Percentiles rank a stretch among this genome's conserved stretches.
These are phyloP conservation scores for Metschnikowia similis DNA, from an alignment of 805 yeast species.

Conservation along the genomic window DNA sequence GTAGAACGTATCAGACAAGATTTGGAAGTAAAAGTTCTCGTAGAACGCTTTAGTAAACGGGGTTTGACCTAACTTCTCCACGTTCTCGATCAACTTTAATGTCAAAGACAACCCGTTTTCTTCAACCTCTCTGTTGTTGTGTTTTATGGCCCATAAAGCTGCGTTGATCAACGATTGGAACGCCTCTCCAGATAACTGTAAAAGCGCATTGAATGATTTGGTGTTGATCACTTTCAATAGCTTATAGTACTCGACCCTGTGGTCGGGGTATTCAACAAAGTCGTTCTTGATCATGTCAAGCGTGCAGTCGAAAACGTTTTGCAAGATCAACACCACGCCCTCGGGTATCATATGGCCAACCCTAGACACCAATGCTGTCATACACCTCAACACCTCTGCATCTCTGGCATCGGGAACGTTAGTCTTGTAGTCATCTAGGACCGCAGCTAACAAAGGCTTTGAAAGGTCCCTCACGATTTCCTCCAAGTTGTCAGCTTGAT, in stretches of 20 bases:
- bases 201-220: conserved; percentile 79
- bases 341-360: conserved; percentile 87
- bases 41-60: conserved; percentile 83
- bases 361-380: conserved; percentile 82
- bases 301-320: conserved; percentile 90
- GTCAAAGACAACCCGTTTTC: conserved; percentile 84
- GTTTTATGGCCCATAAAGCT: conserved; percentile 97
- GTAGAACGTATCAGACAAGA: conserved; percentile 85
- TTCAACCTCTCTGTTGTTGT: conserved; percentile 95
- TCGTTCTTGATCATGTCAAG: conserved; percentile 93
- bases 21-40: conserved; percentile 82
- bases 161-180: conserved; percentile 90
- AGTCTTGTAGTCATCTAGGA: conserved; percentile 80
- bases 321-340: conserved; percentile 81
- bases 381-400: conserved; percentile 93
- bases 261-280: conserved; percentile 95
- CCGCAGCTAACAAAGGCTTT: conserved; percentile 78
- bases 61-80: conserved; percentile 66
- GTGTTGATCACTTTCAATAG: conserved; percentile 81
- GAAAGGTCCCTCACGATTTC: conserved; percentile 80
- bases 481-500: conserved; percentile 80
- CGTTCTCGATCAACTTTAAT: conserved; percentile 77
- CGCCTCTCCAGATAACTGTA: conserved; percentile 86
- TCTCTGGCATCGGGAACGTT: conserved; percentile 96
- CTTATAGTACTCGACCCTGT: conserved; percentile 92